Evolutionary conservation across 305 asterid species (phyloP).

Genomic region (Vinca major): DNA sequence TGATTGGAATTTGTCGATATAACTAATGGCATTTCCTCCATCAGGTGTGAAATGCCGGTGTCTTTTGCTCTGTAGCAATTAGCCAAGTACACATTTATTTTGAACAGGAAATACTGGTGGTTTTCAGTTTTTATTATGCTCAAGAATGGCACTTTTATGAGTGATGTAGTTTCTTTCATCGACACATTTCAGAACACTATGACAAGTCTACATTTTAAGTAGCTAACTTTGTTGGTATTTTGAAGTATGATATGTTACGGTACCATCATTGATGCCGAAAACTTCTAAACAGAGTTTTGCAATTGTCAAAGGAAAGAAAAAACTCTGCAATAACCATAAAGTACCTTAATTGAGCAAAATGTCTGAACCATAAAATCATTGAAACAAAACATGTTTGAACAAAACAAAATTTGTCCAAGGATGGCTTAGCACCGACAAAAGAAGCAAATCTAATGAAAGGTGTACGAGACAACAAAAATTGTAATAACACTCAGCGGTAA

Average conservation of each 20-base stretch:
- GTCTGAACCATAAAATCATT: no score
- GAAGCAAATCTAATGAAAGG: background rate
- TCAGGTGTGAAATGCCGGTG: background rate
- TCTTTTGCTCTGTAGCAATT: background rate
- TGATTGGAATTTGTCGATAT: slow-evolving; percentile 47
- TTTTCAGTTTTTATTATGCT: background rate
- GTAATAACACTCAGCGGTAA: slow-evolving; percentile 8
- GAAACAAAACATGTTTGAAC: background rate
- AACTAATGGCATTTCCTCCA: slow-evolving; percentile 6
- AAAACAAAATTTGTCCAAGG: background rate
- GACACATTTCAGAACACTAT: background rate
- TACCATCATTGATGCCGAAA: background rate
- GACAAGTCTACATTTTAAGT: background rate
- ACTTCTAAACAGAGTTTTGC: no score
- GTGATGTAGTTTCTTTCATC: background rate
- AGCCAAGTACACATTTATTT: background rate
- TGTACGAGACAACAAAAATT: background rate
- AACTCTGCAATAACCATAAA: no score
- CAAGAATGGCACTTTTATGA: background rate
- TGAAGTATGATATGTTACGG: background rate
- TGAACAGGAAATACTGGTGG: background rate
- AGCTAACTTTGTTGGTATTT: no score
- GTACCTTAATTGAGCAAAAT: no score
- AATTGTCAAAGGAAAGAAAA: no score
- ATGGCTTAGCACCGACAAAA: background rate